These are phyloP conservation scores for Fusarium chaquense DNA, from an alignment of 2,329 filamentous ascomycete species.

Conservation along the genomic window DNA sequence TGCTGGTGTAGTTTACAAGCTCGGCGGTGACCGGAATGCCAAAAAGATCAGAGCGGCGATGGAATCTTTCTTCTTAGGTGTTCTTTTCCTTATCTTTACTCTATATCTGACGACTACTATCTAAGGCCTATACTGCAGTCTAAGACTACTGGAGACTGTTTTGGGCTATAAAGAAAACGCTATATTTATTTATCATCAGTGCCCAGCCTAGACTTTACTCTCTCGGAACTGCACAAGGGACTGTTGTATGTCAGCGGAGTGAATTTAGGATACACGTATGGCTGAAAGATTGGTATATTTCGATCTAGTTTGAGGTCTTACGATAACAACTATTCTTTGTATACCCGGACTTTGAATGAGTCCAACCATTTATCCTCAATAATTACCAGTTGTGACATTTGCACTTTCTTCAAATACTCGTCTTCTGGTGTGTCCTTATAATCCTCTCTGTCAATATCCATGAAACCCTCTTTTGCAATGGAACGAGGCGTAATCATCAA, in stretches of 20 bases:
- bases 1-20: too few relatives aligned
- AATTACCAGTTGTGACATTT: conserved; percentile 33
- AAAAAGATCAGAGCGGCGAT: too few relatives aligned
- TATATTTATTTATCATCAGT: background rate
- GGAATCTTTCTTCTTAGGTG: too few relatives aligned
- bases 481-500: conserved; percentile 42
- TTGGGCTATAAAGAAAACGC: too few relatives aligned
- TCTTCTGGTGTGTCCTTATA: conserved; percentile 37
- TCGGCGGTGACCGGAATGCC: too few relatives aligned
- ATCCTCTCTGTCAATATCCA: conserved; percentile 40
- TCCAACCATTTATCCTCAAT: conserved; percentile 41
- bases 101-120: too few relatives aligned
- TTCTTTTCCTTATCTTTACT: too few relatives aligned
- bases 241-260: background rate
- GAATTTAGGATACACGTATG: background rate
- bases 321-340: conserved; percentile 26
- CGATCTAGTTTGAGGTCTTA: background rate
- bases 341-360: conserved; percentile 31
- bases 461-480: conserved; percentile 32
- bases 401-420: conserved; percentile 31
- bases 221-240: background rate
- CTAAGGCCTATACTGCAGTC: too few relatives aligned
- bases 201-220: background rate
- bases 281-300: background rate
- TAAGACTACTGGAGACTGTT: too few relatives aligned